Evolutionary conservation across 2,329 filamentous ascomycete genomes (phyloP).

Genomic region (Colletotrichum liriopes): DNA sequence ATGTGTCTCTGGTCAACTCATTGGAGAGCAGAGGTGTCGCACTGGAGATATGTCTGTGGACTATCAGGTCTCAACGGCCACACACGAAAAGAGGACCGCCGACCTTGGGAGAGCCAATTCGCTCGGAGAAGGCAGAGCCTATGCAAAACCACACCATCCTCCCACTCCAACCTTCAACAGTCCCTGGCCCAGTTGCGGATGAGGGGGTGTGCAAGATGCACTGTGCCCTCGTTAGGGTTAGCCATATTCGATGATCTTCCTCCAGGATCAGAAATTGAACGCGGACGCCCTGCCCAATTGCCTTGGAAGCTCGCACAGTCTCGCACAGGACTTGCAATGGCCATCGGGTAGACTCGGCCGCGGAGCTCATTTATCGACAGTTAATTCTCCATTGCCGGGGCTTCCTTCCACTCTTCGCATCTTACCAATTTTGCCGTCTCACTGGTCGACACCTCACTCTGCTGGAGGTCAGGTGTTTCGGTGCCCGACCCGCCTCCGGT

Average conservation of each 20-base stretch:
- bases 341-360: constrained; percentile 39
- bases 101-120: constrained; percentile 12
- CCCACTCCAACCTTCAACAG: constrained; percentile 17
- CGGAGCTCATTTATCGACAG: constrained; percentile 18
- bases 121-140: neutral
- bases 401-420: constrained; percentile 8
- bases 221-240: constrained; percentile 35
- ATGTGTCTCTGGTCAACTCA: constrained; percentile 17
- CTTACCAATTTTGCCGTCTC: constrained; percentile 11
- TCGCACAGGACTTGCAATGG: constrained; percentile 5
- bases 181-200: constrained; percentile 5
- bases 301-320: constrained; percentile 23
- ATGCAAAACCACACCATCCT: constrained; percentile 22
- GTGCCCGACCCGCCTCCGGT: constrained; percentile 23
- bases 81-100: neutral
- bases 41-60: constrained; percentile 28
- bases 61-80: constrained; percentile 12
- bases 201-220: constrained; percentile 30
- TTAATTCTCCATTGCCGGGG: constrained; percentile 23
- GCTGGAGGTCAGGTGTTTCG: constrained; percentile 26
- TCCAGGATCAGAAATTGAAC: constrained; percentile 42
- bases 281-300: constrained; percentile 36
- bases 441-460: constrained; percentile 1
- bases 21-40: constrained; percentile 25
- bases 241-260: constrained; percentile 37